Evolutionary conservation across 345 rosid genomes (phyloP), one percentile per base, ranked within the genome.

Genomic region (Sapria himalayana): DNA sequence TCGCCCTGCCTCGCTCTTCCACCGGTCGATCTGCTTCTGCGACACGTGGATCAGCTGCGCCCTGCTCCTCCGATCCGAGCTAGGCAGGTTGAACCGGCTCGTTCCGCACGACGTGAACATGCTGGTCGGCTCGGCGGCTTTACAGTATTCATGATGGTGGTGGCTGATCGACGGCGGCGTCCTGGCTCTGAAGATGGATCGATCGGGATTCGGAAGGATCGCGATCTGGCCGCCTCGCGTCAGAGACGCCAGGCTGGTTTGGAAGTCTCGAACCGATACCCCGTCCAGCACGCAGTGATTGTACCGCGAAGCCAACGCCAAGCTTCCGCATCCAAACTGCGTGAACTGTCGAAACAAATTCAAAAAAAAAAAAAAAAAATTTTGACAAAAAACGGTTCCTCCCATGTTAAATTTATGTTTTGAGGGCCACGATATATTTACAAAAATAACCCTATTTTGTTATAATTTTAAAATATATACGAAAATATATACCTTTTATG

Each of bases 221-320:
- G 29, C 11, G 3, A 27, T 16, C 2, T 15, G 39, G 31, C 29
- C 38, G 1, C 43, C 49, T 3, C 60, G 38, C 17, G 44, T 49
- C 8, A 56, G 31, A 21, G 55, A 39, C 13, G 51, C 61, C 20
- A 45, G 19, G 14, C 44, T 43, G 20, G 9, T 5, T 31, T 37
- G 22, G 22, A 56, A 42, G 2, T 49, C 41, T 0, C 54, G 3
- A 4, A 20, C 46, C 5, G 50, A 49, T 2, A 38, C 32, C 7
- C 61, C 61, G 17, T 56, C 55, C 23, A 56, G 9, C 15, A 43
- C 22, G 14, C 50, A 49, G 9, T 56, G 61, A 29, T 56, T 49
- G 36, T 37, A 49, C 15, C 50, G 13, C 4, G 49, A 37, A 16
- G 46, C 55, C 3, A 56, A 14, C 25, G 61, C 50, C 22, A 56